Percentiles rank a stretch among this genome's conserved stretches.
Conservation (phyloP, 208 protist genomes). For the Leishmania turanica region DNA sequence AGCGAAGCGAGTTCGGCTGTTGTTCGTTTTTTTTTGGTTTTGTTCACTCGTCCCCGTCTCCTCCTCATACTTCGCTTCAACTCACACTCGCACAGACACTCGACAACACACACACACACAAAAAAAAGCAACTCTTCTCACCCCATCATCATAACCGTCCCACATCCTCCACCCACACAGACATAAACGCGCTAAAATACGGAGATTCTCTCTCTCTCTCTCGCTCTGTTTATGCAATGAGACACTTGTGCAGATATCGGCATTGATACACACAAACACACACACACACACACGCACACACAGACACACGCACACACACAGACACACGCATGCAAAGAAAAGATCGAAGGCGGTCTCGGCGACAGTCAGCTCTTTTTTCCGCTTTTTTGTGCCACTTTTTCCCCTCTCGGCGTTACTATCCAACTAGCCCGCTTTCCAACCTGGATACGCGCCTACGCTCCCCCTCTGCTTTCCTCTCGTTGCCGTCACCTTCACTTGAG, state of each 20-base stretch:
- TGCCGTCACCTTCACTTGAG: neutral
- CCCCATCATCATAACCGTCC: neutral
- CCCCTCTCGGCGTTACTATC: neutral
- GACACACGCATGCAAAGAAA: neutral
- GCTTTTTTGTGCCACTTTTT: neutral
- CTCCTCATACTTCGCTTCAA: neutral
- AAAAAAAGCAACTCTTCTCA: neutral
- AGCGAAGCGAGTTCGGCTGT: neutral
- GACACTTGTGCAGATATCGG: neutral
- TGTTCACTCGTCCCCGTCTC: neutral
- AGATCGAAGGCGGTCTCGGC: too few species aligned
- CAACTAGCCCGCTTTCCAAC: neutral
- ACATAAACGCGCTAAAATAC: neutral
- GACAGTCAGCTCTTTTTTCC: neutral
- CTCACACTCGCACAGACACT: neutral
- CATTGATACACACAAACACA: slow-evolving; percentile 1
- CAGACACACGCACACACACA: neutral
- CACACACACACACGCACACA: neutral
- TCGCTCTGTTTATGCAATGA: neutral
- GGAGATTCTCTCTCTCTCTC: neutral
- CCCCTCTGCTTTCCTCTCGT: neutral
- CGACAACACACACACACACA: neutral
- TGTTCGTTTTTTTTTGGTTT: neutral
- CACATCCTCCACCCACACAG: neutral
- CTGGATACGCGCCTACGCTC: neutral